Evolutionary conservation across 495 filamentous ascomycete species (phyloP).

Genomic region (Penicillium maclennaniae): DNA sequence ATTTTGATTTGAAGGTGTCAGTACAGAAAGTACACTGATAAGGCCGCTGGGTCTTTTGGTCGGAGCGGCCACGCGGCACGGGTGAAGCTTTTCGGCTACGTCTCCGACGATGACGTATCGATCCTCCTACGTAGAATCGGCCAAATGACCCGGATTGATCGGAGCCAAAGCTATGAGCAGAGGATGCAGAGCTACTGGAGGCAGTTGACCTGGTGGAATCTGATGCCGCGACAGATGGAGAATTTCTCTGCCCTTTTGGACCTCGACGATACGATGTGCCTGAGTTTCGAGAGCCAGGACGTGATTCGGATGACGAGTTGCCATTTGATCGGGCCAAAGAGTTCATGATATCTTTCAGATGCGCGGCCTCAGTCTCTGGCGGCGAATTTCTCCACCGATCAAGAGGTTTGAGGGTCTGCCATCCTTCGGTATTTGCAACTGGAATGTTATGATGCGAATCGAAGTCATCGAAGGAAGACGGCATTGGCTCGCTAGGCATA

Average conservation of each 20-base stretch:
- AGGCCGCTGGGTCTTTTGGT: conserved; percentile 5
- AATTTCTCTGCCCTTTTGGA: not conserved
- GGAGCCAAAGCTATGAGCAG: conserved; percentile 43
- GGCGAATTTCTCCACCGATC: conserved; percentile 7
- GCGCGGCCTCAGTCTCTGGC: conserved; percentile 3
- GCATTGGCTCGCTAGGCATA: not conserved
- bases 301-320: not conserved
- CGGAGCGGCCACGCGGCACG: not conserved
- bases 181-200: conserved; percentile 35
- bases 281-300: not conserved
- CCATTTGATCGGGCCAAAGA: not conserved
- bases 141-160: conserved; percentile 50
- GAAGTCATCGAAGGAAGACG: not conserved
- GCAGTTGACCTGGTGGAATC: conserved; percentile 1
- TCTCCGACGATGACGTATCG: not conserved
- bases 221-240: not conserved
- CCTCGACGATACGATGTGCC: not conserved
- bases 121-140: conserved; percentile 33
- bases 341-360: conserved; percentile 5
- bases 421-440: not conserved
- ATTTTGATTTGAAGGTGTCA: conserved; percentile 71
- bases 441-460: not conserved
- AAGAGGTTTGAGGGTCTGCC: not conserved
- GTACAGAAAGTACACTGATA: conserved; percentile 83
- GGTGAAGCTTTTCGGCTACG: not conserved